Evolutionary conservation across 108 stramenopile species (phyloP), one percentile per base, ranked within the genome.

Genomic region (Cyclostephanos invisitatus): DNA sequence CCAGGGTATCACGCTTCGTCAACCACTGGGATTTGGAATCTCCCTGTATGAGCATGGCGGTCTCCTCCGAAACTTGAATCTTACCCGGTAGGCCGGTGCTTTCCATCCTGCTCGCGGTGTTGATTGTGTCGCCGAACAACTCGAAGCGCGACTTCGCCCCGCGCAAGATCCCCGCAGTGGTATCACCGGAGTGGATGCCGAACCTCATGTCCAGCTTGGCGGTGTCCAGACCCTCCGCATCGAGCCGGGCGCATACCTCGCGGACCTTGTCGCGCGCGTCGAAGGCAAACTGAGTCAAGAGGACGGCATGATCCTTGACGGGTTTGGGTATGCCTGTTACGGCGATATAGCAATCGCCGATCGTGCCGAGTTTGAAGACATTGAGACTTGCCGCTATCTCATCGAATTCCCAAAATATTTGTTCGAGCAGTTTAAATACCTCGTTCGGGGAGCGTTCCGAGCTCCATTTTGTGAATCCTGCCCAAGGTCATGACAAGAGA

Each of bases 381-480:
- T 80, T 70, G 48, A 53, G 72, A 21, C 1, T 59, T 11, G 48
- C 62, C 7, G 86, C 86, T 32, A 85, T 47, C n/a, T 60, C 64
- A 58, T 87, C 84, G 48, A 87, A 87, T 25, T 83, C 83, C 69
- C 81, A 70, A 59, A 85, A 87, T n/a, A 87, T 36, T 10, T 59
- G 63, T 42, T 87, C 87, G 6, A 87, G 72, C 0, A 87, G 84
- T 7, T 14, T 44, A 61, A 87, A 87, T 2, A 85, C 87, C 64
- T 85, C 79, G 32, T 68, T 54, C 11, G 87, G 87, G 6, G 78
- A 76, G 24, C 80, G 67, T 17, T 71, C 64, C 3, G 87, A 78
- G 38, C 75, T 77, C 88, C 88, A 89, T 25, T 78, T 74, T 12
- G 88, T 89, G 35, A 89, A 89, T 12, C 88, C 88, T 74, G 32